These are phyloP conservation scores for Ascochyta pisi DNA, from an alignment of 2,329 filamentous ascomycete genomes.

Conservation along the genomic window DNA sequence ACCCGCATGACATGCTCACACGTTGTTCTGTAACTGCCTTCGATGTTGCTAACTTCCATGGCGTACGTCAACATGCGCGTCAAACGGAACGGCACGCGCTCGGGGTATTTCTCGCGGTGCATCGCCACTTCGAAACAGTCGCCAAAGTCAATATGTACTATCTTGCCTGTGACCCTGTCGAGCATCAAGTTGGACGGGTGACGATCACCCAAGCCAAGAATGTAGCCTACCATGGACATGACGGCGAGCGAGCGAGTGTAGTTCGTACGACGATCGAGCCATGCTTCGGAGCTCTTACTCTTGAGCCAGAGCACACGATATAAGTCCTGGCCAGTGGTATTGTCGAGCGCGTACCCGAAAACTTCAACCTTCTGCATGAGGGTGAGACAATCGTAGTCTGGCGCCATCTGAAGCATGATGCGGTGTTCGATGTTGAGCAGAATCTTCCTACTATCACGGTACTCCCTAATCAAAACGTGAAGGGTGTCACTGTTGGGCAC, in stretches of 20 bases:
- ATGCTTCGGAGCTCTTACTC: conserved; percentile 96
- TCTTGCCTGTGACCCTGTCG: conserved; percentile 92
- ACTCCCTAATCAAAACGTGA: conserved; percentile 95
- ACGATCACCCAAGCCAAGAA: conserved; percentile 92
- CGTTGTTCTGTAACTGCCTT: conserved; percentile 96
- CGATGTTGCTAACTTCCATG: conserved; percentile 99
- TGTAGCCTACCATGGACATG: conserved; percentile 99
- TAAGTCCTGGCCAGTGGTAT: conserved; percentile 97
- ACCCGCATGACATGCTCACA: conserved; percentile 99
- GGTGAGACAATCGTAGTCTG: conserved; percentile 97
- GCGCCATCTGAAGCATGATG: conserved; percentile 99
- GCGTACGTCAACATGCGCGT: conserved; percentile 99
- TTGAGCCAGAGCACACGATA: conserved; percentile 99
- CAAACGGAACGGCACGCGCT: conserved; percentile 95
- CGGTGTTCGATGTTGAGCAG: conserved; percentile 98
- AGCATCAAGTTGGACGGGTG: conserved; percentile 99
- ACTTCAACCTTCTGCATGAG: conserved; percentile 99
- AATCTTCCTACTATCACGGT: conserved; percentile 96
- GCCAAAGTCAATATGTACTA: conserved; percentile 98
- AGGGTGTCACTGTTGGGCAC: conserved; percentile 97
- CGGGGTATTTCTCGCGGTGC: conserved; percentile 99
- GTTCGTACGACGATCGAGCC: conserved; percentile 97
- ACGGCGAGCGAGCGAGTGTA: conserved; percentile 97
- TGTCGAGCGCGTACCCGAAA: conserved; percentile 98
- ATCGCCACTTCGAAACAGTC: conserved; percentile 99